A percentile compares a stretch with the other conserved stretches of the same genome.
These are phyloP conservation scores for Phytophthora pinifolia DNA, from an alignment of 352 stramenopile species.

Conservation along the genomic window DNA sequence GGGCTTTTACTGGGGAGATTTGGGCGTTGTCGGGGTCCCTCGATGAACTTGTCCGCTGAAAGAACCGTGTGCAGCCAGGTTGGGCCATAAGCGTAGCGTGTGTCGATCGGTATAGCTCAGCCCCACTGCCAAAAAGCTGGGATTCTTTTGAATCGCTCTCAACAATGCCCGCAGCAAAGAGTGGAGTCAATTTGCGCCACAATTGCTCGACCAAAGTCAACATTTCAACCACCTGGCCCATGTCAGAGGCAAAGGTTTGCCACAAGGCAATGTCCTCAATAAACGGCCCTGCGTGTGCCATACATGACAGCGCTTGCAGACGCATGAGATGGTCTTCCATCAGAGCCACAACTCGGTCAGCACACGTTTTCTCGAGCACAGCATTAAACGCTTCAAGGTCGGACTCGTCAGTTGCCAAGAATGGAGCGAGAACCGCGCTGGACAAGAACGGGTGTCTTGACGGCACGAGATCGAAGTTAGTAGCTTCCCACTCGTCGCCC, in stretches of 20 bases:
- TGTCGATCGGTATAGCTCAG: constrained; percentile 38
- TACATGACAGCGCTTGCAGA: constrained; percentile 49
- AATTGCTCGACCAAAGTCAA: constrained; percentile 40
- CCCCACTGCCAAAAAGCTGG: constrained; percentile 42
- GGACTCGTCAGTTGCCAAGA: constrained; percentile 1
- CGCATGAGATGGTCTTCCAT: constrained; percentile 64
- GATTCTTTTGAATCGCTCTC: constrained; percentile 45
- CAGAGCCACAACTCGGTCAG: constrained; percentile 48
- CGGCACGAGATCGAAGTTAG: constrained; percentile 49
- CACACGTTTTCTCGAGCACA: constrained; percentile 36
- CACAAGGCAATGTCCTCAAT: constrained; percentile 43
- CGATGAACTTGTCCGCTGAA: constrained; percentile 13
- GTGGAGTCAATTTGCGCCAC: constrained; percentile 50
- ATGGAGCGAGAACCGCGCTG: constrained; percentile 4
- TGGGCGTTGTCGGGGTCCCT: not conserved
- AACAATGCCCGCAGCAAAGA: constrained; percentile 55
- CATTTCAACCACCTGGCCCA: constrained; percentile 40
- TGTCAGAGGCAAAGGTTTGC: constrained; percentile 48
- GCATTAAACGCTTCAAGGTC: constrained; percentile 10
- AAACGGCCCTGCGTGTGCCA: constrained; percentile 50
- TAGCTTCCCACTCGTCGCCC: constrained; percentile 44
- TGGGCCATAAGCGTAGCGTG: constrained; percentile 29
- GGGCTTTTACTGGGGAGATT: not conserved
- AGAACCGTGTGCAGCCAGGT: constrained; percentile 39
- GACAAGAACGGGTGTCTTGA: constrained; percentile 11